Evolutionary conservation across 2,329 filamentous ascomycete species (phyloP).

Genomic region (Eutypella sp.): DNA sequence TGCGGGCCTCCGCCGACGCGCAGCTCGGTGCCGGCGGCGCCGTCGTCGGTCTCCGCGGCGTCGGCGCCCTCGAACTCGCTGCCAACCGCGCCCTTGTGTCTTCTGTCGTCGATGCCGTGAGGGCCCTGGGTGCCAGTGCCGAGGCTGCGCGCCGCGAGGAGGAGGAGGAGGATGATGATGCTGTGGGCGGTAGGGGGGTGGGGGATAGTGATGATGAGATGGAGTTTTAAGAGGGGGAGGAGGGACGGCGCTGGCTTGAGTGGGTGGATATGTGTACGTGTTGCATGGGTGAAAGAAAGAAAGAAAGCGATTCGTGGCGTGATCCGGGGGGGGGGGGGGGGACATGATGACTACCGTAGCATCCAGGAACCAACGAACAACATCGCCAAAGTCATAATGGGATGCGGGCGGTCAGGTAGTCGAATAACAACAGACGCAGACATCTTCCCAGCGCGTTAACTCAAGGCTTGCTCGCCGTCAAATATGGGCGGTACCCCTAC

Average conservation of each 20-base stretch:
- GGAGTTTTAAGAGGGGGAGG: constrained; percentile 17
- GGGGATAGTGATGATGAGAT: constrained; percentile 58
- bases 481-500: no score
- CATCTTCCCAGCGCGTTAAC: no score
- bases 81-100: constrained; percentile 80
- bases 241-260: not conserved
- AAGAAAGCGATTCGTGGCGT: no score
- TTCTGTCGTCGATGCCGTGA: constrained; percentile 81
- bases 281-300: not conserved
- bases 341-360: no score
- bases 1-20: constrained; percentile 69
- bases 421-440: no score
- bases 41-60: constrained; percentile 64
- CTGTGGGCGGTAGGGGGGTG: constrained; percentile 50
- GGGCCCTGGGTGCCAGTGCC: constrained; percentile 74
- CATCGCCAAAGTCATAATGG: no score
- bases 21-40: constrained; percentile 68
- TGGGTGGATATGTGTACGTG: not conserved
- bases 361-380: no score
- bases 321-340: no score
- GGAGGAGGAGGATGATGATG: constrained; percentile 57
- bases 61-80: constrained; percentile 89
- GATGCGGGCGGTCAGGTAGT: no score
- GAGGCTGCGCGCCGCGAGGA: constrained; percentile 76
- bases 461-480: no score